Evolutionary conservation across 2,329 filamentous ascomycete genomes (phyloP), one percentile per base, ranked within the genome.

Genomic region (Fusarium algeriense): DNA sequence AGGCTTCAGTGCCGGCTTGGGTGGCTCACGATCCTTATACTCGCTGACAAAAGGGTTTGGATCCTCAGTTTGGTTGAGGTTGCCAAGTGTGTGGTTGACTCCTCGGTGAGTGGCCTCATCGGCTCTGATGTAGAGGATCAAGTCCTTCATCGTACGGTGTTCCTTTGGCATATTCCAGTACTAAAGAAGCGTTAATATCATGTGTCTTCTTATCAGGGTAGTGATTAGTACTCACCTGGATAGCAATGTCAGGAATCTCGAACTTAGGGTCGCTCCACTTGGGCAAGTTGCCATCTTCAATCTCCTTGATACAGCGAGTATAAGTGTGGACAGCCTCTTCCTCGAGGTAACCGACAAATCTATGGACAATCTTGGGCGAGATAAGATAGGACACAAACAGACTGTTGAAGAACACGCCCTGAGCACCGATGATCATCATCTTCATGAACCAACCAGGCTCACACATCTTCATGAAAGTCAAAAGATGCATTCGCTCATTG

Each of bases 281-380:
- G 1, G 95, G 94, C 17, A 98, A 84, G 64, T 89, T 88, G n/a
- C 95, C 95, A 5, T 88, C 86, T 64, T 98, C 95, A 28, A 99
- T 88, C 78, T 98, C 96, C 73, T 90, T 86, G 75, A 98, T 92
- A 67, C 94, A 93, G 53, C 94, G 90, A 1, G 94, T 96, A 84
- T 99, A 99, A 0, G 96, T 99, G 78, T 97, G 88, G 3, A 98
- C 95, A 12, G 96, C 96, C 81, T 99, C 96, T 80, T 99, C 96
- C 81, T 99, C 96, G 15, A 99, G 89, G 76, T 98, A 98, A 3
- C 95, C 96, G 57, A 98, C 95, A 81, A 99, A 98, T 46, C 96
- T 92, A 81, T 99, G 96, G 77, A 93, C 95, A 70, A 93, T 95
- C 67, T 91, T 90, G 10, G 96, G 95, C 3, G 92, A 94, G 66